Conservation (phyloP, 495 filamentous ascomycete genomes). For the Penicillium goetzii region DNA sequence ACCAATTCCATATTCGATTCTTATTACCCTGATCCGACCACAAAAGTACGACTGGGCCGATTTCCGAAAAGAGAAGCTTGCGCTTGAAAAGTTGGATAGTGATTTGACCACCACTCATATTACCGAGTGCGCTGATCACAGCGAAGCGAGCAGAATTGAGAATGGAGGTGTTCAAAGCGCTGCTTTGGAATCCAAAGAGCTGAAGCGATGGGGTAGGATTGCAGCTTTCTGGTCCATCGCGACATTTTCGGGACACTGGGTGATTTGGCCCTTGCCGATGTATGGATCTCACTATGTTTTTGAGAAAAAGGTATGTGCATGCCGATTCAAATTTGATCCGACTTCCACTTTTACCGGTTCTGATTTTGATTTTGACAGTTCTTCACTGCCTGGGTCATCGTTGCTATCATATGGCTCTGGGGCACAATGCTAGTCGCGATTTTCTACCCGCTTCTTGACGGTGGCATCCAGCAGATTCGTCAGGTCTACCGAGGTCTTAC, state of each 20-base stretch:
- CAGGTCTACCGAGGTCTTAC: conserved; percentile 30
- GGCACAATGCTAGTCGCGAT: conserved; percentile 39
- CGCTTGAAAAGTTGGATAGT: conserved; percentile 36
- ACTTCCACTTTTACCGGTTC: background rate
- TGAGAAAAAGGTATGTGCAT: conserved; percentile 29
- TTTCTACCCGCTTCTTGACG: conserved; percentile 43
- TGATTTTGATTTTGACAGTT: conserved; percentile 45
- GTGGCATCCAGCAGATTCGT: conserved; percentile 34
- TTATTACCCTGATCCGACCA: conserved; percentile 39
- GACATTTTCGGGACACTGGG: conserved; percentile 45
- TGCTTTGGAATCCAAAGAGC: conserved; percentile 27
- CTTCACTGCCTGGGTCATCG: conserved; percentile 76
- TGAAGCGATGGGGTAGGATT: conserved; percentile 44
- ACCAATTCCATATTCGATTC: conserved; percentile 39
- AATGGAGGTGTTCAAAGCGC: conserved; percentile 11
- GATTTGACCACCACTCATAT: conserved; percentile 30
- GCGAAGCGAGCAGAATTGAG: conserved; percentile 7
- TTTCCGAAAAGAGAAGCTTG: conserved; percentile 42
- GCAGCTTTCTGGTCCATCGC: conserved; percentile 42
- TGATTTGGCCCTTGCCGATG: conserved; percentile 48
- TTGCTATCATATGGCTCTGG: conserved; percentile 79
- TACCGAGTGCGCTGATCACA: background rate
- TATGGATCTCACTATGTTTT: conserved; percentile 46
- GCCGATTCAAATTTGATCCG: background rate
- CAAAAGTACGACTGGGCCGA: conserved; percentile 43